phyloP scores from a whole-genome alignment of 2,329 filamentous ascomycete species.

The Penicillium sp. region DNA sequence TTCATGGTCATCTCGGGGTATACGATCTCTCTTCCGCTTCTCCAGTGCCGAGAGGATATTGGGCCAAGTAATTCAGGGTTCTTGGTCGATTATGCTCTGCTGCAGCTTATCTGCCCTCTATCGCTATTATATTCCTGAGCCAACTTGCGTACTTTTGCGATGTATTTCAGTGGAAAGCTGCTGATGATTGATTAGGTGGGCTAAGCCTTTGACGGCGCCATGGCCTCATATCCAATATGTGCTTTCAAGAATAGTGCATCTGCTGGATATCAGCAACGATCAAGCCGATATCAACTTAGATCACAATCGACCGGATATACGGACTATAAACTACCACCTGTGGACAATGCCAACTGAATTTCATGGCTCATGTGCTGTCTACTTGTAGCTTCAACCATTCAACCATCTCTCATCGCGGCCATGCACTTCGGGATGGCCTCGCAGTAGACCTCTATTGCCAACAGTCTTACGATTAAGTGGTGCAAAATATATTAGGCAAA shows the following conservation, averaged over 20 bases:
- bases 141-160: conserved; percentile 1
- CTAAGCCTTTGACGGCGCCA: not conserved
- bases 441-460: not conserved
- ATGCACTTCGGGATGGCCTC: not conserved
- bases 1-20: conserved; percentile 5
- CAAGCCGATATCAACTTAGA: conserved; percentile 2
- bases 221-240: not conserved
- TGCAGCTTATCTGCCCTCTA: not conserved
- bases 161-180: not conserved
- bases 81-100: not conserved
- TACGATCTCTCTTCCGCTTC: not conserved
- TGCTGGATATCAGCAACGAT: conserved; percentile 4
- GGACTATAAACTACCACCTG: not conserved
- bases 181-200: not conserved
- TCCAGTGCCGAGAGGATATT: not conserved
- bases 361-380: conserved; percentile 1
- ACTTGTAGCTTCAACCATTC: not conserved
- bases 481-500: not conserved
- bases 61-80: not conserved
- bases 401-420: not conserved
- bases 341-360: conserved; percentile 7
- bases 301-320: not conserved
- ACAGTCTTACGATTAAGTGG: not conserved
- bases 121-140: not conserved
- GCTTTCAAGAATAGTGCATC: not conserved